Percentiles rank a stretch among this genome's conserved stretches.
Conservation (phyloP, 2,329 filamentous ascomycete species). For the Nemania sp. region DNA sequence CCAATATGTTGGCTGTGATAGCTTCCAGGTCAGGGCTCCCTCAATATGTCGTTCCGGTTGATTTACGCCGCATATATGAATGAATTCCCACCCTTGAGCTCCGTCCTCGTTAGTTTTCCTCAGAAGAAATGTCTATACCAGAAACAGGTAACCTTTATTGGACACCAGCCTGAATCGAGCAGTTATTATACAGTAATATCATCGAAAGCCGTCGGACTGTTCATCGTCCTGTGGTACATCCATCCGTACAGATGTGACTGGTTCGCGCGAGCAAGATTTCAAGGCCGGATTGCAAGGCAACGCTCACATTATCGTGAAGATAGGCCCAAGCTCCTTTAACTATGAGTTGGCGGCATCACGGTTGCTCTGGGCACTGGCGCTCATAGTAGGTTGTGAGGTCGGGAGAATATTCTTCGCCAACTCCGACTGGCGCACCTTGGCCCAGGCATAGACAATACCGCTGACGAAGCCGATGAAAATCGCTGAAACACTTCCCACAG, state of each 20-base stretch:
- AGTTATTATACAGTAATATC: slow-evolving; percentile 38
- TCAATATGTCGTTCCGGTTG: slow-evolving; percentile 21
- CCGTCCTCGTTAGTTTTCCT: slow-evolving; percentile 21
- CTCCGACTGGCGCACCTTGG: slow-evolving; percentile 79
- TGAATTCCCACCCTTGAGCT: slow-evolving; percentile 21
- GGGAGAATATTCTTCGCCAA: slow-evolving; percentile 68
- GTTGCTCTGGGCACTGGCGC: slow-evolving; percentile 89
- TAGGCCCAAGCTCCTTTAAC: slow-evolving; percentile 10
- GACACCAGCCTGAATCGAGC: slow-evolving; percentile 27
- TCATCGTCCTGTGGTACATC: slow-evolving; percentile 24
- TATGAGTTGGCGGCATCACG: slow-evolving; percentile 79
- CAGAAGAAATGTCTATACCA: slow-evolving; percentile 37
- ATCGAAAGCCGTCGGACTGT: slow-evolving; percentile 23
- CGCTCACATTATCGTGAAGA: slow-evolving; percentile 15
- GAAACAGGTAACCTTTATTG: slow-evolving; percentile 27
- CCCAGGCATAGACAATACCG: slow-evolving; percentile 85
- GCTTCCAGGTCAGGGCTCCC: slow-evolving; percentile 15
- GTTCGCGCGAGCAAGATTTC: slow-evolving; percentile 13
- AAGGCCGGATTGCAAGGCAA: neutral
- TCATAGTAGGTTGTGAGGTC: slow-evolving; percentile 72
- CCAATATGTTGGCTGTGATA: slow-evolving; percentile 10
- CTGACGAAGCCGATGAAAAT: slow-evolving; percentile 90
- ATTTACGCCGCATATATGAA: slow-evolving; percentile 29
- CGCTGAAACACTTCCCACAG: slow-evolving; percentile 86
- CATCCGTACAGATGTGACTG: slow-evolving; percentile 23